These are phyloP conservation scores for Cicer bijugum DNA, from an alignment of 306 rosid genomes.

Conservation along the genomic window DNA sequence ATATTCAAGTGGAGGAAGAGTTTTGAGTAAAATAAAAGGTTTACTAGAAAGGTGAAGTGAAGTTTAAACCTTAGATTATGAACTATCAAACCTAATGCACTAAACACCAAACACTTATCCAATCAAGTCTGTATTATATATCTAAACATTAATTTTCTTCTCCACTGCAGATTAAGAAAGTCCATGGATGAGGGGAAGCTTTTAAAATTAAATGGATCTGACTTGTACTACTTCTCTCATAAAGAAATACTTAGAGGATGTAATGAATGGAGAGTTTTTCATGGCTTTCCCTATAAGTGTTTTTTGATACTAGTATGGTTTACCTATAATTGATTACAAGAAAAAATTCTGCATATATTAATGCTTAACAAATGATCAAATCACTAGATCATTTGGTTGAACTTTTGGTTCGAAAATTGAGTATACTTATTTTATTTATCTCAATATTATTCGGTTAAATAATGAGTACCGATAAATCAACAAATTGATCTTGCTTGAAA, in stretches of 20 bases:
- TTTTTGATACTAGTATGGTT: not conserved
- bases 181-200: slow-evolving; percentile 54
- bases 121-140: too few species aligned
- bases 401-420: not conserved
- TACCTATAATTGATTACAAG: not conserved
- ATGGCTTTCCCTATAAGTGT: not conserved
- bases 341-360: not conserved
- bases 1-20: too few species aligned
- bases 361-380: not conserved
- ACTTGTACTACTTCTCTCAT: slow-evolving; percentile 15
- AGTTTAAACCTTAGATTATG: too few species aligned
- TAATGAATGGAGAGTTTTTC: slow-evolving; percentile 37
- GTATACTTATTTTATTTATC: not conserved
- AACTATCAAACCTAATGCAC: too few species aligned
- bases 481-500: not conserved
- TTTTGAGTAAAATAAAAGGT: too few species aligned
- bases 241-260: slow-evolving; percentile 14
- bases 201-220: slow-evolving; percentile 19
- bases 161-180: slow-evolving; percentile 57
- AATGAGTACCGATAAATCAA: not conserved
- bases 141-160: not conserved
- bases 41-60: too few species aligned
- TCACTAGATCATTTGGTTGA: not conserved
- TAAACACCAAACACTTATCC: too few species aligned
- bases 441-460: not conserved